A percentile compares a stretch with the other conserved stretches of the same genome.
These are phyloP conservation scores for Alternaria sp. DNA, from an alignment of 2,329 filamentous ascomycete genomes.

Conservation along the genomic window DNA sequence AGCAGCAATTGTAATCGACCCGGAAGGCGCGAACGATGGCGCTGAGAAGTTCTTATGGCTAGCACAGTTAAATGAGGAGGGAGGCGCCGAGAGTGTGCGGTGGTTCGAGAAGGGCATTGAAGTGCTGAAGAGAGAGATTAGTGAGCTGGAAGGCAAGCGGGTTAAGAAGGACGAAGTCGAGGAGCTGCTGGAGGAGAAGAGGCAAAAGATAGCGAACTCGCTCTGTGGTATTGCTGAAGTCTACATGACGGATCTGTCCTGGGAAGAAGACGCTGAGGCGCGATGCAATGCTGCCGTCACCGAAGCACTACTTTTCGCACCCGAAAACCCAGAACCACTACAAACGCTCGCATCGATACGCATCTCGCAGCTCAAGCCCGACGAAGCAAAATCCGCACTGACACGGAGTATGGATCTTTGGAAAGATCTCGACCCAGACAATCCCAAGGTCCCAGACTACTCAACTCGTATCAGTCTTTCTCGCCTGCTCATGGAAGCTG, in stretches of 20 bases:
- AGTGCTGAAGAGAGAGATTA: constrained; percentile 75
- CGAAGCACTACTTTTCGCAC: constrained; percentile 85
- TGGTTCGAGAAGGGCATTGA: constrained; percentile 73
- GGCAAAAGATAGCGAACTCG: constrained; percentile 83
- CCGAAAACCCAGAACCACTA: constrained; percentile 83
- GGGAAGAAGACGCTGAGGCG: constrained; percentile 87
- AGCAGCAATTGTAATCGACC: constrained; percentile 76
- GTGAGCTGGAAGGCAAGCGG: constrained; percentile 61
- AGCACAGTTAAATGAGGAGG: constrained; percentile 79
- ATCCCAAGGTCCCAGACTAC: constrained; percentile 81
- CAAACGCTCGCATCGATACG: constrained; percentile 94
- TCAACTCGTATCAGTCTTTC: constrained; percentile 83
- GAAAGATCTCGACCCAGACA: constrained; percentile 76
- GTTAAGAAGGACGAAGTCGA: constrained; percentile 43
- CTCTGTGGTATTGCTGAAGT: constrained; percentile 94
- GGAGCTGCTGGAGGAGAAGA: constrained; percentile 68
- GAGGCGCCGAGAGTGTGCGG: constrained; percentile 64
- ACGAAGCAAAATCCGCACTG: constrained; percentile 82
- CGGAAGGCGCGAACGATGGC: constrained; percentile 80
- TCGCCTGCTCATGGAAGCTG: constrained; percentile 86
- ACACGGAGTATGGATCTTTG: constrained; percentile 81
- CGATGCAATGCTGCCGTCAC: constrained; percentile 88
- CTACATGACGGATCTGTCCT: constrained; percentile 97
- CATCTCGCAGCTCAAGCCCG: constrained; percentile 81
- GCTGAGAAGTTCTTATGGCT: constrained; percentile 95